Evolutionary conservation across 2,329 filamentous ascomycete species (phyloP).

Genomic region (Mycocentrospora acerina): DNA sequence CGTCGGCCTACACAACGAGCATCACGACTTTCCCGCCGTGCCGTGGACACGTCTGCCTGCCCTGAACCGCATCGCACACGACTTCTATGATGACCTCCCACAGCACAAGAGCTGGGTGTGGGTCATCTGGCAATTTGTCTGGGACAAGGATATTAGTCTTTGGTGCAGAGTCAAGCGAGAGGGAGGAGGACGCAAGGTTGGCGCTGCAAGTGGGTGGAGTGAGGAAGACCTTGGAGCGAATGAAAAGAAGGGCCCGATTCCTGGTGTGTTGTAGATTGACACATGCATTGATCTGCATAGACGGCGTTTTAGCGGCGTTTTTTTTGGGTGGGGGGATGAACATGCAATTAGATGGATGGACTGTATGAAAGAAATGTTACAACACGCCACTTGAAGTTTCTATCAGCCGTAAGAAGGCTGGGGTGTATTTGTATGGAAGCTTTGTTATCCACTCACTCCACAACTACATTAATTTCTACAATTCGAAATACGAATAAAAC

Average conservation of each 20-base stretch:
- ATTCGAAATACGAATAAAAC: no score
- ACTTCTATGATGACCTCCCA: slow-evolving; percentile 90
- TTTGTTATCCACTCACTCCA: no score
- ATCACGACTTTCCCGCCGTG: slow-evolving; percentile 96
- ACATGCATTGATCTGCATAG: neutral
- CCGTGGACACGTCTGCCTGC: slow-evolving; percentile 86
- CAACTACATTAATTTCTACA: no score
- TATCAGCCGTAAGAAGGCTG: no score
- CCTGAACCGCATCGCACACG: slow-evolving; percentile 76
- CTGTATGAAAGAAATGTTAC: no score
- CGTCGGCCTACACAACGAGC: slow-evolving; percentile 96
- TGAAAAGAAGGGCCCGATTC: slow-evolving; percentile 50
- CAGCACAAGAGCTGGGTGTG: slow-evolving; percentile 87
- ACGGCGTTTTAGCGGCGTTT: slow-evolving; percentile 4
- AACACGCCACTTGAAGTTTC: no score
- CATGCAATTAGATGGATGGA: no score
- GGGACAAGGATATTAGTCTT: slow-evolving; percentile 84
- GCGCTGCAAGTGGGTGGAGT: slow-evolving; percentile 45
- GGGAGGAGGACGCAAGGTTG: slow-evolving; percentile 68
- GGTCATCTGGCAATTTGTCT: slow-evolving; percentile 94
- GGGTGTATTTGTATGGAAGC: no score
- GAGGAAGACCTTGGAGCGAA: slow-evolving; percentile 52
- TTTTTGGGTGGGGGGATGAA: no score
- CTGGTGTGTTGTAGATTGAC: slow-evolving; percentile 32
- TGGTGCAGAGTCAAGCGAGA: slow-evolving; percentile 92